Evolutionary conservation across 345 rosid species (phyloP).

Genomic region (Alliaria petiolata): DNA sequence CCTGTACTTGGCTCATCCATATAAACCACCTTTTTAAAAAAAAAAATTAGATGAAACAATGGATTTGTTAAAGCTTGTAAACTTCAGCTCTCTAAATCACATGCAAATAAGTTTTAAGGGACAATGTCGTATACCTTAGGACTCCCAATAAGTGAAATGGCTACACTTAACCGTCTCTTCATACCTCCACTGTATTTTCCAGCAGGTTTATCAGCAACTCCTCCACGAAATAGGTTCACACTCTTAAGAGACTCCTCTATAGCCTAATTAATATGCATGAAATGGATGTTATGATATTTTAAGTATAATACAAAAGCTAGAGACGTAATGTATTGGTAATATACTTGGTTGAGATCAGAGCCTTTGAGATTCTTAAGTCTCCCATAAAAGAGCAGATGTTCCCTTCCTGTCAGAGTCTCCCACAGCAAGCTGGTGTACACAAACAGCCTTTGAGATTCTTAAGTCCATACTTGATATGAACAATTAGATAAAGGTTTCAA

Average conservation of each 20-base stretch:
- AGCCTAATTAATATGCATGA: conserved; percentile 48
- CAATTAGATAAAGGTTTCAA: neutral
- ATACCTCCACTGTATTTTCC: conserved; percentile 95
- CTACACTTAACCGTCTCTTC: conserved; percentile 95
- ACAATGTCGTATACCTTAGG: conserved; percentile 50
- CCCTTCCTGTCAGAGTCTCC: conserved; percentile 85
- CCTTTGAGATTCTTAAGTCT: conserved; percentile 92
- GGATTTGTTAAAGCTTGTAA: neutral
- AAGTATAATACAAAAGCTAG: neutral
- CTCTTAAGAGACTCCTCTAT: conserved; percentile 85
- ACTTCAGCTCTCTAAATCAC: neutral
- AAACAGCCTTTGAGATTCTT: too few relatives aligned
- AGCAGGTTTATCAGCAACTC: conserved; percentile 81
- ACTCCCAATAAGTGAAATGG: conserved; percentile 87
- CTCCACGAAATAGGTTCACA: conserved; percentile 65
- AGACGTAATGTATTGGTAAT: conserved; percentile 7
- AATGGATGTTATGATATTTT: neutral
- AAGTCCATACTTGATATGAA: too few relatives aligned
- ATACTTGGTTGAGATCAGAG: conserved; percentile 50
- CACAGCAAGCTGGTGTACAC: conserved; percentile 64
- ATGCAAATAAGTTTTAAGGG: neutral
- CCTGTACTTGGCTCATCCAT: conserved; percentile 99
- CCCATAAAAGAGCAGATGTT: conserved; percentile 85
- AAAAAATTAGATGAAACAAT: neutral
- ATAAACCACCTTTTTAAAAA: conserved; percentile 70